Base-by-base conservation (phyloP, 2,329 filamentous ascomycete species). In the Massarina eburnea region DNA sequence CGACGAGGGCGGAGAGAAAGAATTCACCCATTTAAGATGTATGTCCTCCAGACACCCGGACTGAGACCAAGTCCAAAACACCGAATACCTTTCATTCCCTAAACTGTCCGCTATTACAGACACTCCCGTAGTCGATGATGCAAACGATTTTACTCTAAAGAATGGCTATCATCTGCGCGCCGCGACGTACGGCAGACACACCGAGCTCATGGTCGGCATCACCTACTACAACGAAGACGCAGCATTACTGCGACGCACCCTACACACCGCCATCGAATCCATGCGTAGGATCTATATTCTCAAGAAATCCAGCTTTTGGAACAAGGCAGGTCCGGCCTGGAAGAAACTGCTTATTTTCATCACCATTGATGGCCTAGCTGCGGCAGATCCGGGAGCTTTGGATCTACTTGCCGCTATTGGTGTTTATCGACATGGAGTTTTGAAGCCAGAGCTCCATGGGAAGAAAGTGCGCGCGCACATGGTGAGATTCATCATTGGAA, bases 221-320 rank as follows among this genome's bases (percentile, higher is more conserved):
- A 96, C 91, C 51, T 96, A 96, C 78, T 96, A 96, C 78, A 96
- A 96, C 76, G 91, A 96, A 79, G 92, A 96, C 76, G 96, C 96
- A 79, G 83, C 88, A 22, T 78, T 96, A 56, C 87, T 92, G 29
- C 80, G 91, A 39, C 85, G 91, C 74, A 96, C 92, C 1, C 78
- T 96, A 41, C 91, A 96, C 71, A 89, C 91, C 77, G 90, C 95
- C 40, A 96, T 96, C 91, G 90, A 96, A 71, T 96, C 96, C 71
- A 92, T 96, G 60, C 86, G 91, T 48, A 91, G 96, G 61, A 96
- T 97, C 66, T 91, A 96, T 63, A 96, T 95, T 73, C 79, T 96
- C 52, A 96, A 96, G 76, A 96, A 95, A 74, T 96, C 92, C 15
- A 91, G 94, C 58, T 97, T 97, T 77, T 96, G 92, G 92, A 95